Base-by-base conservation (phyloP, 2,329 filamentous ascomycete species). In the Arachnopeziza araneosa region DNA sequence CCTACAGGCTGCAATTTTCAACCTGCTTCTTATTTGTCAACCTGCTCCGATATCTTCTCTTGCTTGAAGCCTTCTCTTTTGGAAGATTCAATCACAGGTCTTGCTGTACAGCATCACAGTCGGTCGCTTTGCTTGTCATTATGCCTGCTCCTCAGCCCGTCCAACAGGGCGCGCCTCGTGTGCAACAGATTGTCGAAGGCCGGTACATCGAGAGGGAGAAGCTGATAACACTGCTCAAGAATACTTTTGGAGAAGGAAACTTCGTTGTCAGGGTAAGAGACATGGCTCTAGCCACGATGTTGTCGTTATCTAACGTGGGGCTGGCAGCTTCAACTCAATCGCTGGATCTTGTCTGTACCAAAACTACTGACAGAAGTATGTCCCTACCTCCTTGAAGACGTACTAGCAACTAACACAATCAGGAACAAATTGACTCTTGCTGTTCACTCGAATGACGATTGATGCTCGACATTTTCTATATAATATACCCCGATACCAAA, bases 191-290 rank as follows among this genome's bases (percentile, higher is more conserved):
- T 4, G 61, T 66, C 30, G 64, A 64, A 26, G 56, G 62, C 1
- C 60, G 62, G 1, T 66, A 66, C 51, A 52, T 66, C 14, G 58
- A 66, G 22, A 55, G 62, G 2, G 54, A 50, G 50, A 66, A 50
- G 50, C 54, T 66, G 52, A 24, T 54, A 23, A 10, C 4, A 14
- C 22, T 64, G 36, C 24, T 66, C 10, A 52, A 60, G 8, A 52
- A 50, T 14, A 6, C 50, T 14, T 64, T 66, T 57, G 55, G 55
- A 1, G 21, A 57, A 44, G 59, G 49, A 12, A 60, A 60, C 50
- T 65, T 36, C 44, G n/a, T 26, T 10, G 52, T 65, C 23, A 54
- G 64, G 44, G 64, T 65, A 59, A 7, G 57, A 32, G n/a, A n/a
- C n/a, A n/a, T n/a, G n/a, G n/a, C n/a, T n/a, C n/a, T n/a, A n/a